These are phyloP conservation scores for Dittrichia graveolens DNA, from an alignment of 129 eudicot species.

Conservation along the genomic window DNA sequence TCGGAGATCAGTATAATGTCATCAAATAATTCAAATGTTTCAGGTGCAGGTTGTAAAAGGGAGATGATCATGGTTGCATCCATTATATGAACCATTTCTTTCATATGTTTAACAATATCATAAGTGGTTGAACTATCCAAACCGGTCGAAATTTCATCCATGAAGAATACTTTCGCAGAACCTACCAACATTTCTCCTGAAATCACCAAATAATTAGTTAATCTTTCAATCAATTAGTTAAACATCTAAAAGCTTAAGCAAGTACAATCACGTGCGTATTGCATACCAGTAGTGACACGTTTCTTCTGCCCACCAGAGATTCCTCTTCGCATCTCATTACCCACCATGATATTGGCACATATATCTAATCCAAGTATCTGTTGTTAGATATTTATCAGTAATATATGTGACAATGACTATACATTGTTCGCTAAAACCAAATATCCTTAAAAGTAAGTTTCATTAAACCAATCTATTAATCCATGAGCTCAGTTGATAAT, in stretches of 20 bases:
- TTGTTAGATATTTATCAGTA: conserved; percentile 1
- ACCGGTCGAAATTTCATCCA: conserved; percentile 91
- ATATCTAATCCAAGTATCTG: conserved; percentile 80
- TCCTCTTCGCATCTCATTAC: conserved; percentile 57
- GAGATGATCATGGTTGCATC: conserved; percentile 75
- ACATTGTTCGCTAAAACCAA: too few species aligned
- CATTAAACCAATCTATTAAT: too few species aligned
- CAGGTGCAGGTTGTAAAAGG: conserved; percentile 88
- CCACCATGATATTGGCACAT: conserved; percentile 56
- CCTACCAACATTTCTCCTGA: conserved; percentile 94
- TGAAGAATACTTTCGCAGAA: conserved; percentile 71
- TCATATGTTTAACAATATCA: conserved; percentile 58
- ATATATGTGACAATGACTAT: not conserved
- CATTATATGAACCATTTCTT: conserved; percentile 73
- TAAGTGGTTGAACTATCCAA: conserved; percentile 87
- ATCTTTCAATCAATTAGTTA: not conserved
- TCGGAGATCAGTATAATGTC: conserved; percentile 78
- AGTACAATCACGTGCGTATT: not conserved
- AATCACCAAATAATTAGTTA: conserved; percentile 8
- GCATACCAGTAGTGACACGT: conserved; percentile 57
- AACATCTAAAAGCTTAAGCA: not conserved
- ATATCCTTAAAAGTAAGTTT: too few species aligned
- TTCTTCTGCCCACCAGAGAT: conserved; percentile 86
- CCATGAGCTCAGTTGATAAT: too few species aligned
- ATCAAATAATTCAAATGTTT: conserved; percentile 69